Evolutionary conservation across 2,329 filamentous ascomycete species (phyloP), one percentile per base, ranked within the genome.

Genomic region (Scedosporium minutisporum): DNA sequence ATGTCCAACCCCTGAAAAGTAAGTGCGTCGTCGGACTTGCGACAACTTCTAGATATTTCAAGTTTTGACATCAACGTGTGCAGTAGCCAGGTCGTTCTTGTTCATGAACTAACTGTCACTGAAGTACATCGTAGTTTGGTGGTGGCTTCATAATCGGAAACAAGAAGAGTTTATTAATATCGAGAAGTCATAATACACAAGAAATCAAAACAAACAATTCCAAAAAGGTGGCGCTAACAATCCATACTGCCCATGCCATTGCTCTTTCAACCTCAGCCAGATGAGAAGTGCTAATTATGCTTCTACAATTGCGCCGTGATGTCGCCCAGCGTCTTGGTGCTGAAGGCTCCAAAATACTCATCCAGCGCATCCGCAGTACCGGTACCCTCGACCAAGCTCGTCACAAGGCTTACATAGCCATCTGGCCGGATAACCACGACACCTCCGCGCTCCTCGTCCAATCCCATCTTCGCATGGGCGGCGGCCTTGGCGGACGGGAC

Each of bases 401-500:
- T 83, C 3, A 92, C 89, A 65, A 90, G 82, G 23, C 89, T 90
- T 29, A 96, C 88, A 72, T 96, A 95, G 6, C 91, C 91, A 73
- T 96, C 92, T 0, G 93, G 92, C 55, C 92, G 79, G 6, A 96
- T 90, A 9, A 96, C 88, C 1, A 96, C 87, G 1, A 96, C 83
- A 63, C 88, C 91, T 10, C 91, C 91, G 65, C 78, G 82, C 65
- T 89, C 85, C 69, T 88, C 79, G 66, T 88, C 83, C 27, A 96
- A 73, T 0, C 93, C 93, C 81, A 96, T 88, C 81, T 96, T 96
- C 51, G 87, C 87, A 74, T 97, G 93, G 4, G 91, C 91, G 2
- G 90, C 81, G 4, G 88, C 91, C 67, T 80, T 81, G 1, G 89
- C 87, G 21, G 87, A 79, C 0, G 88, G 86, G 0, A 91, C 87